A percentile compares a stretch with the other conserved stretches of the same genome.
Conservation (phyloP, 768 basidiomycete genomes). For the Boletus subparvulus region DNA sequence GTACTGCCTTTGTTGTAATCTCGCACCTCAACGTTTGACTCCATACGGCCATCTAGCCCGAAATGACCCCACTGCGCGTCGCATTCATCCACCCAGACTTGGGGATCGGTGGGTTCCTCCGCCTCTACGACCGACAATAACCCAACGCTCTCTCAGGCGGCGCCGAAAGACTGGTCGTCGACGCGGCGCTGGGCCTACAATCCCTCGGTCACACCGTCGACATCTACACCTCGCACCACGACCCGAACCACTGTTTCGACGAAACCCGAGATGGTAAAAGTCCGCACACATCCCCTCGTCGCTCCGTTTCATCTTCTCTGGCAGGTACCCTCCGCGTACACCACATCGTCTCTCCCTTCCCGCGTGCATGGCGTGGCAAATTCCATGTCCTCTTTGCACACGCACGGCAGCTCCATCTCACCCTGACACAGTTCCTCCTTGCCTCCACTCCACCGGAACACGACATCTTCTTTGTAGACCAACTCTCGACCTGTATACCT, state of each 20-base stretch:
- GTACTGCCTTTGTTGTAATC: no score
- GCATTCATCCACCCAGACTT: constrained; percentile 95
- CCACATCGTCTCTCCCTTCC: constrained; percentile 71
- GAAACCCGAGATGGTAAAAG: constrained; percentile 84
- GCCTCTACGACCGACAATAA: neutral
- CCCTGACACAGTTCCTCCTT: constrained; percentile 52
- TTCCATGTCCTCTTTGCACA: constrained; percentile 91
- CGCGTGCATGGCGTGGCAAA: constrained; percentile 73
- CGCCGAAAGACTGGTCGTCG: constrained; percentile 92
- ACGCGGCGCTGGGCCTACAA: constrained; percentile 90
- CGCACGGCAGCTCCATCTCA: constrained; percentile 82
- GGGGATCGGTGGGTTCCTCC: constrained; percentile 68
- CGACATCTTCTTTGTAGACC: constrained; percentile 94
- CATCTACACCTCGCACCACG: constrained; percentile 92
- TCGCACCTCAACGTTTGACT: neutral
- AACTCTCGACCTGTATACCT: constrained; percentile 90
- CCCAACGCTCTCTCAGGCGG: constrained; percentile 59
- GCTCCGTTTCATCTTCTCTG: neutral
- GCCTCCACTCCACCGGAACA: constrained; percentile 43
- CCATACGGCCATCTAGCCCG: neutral
- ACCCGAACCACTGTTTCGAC: constrained; percentile 84
- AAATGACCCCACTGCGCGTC: constrained; percentile 41
- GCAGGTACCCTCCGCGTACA: constrained; percentile 82
- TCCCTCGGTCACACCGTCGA: constrained; percentile 79
- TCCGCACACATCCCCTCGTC: constrained; percentile 8